These are phyloP conservation scores for Aspergillus versicolor DNA, from an alignment of 2,329 filamentous ascomycete species.

Conservation along the genomic window DNA sequence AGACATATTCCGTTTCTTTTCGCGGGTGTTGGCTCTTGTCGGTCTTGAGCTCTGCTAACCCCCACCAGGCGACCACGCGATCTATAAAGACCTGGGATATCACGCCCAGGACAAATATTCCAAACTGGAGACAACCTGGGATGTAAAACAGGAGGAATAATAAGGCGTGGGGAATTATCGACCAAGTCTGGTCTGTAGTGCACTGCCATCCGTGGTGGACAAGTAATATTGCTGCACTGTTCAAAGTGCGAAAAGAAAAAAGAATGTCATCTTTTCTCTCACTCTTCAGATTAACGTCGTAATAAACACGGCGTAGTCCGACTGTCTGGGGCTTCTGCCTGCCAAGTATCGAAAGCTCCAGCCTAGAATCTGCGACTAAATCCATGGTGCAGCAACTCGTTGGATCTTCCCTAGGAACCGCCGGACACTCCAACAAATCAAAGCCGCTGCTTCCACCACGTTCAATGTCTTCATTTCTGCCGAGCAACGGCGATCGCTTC, in stretches of 20 bases:
- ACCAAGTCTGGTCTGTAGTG: background rate
- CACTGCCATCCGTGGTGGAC: background rate
- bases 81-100: conserved; percentile 60
- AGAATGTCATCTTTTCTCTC: background rate
- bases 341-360: background rate
- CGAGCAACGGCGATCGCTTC: background rate
- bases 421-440: conserved; percentile 10
- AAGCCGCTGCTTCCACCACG: conserved; percentile 7
- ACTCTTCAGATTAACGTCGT: background rate
- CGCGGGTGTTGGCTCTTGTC: background rate
- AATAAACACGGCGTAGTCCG: background rate
- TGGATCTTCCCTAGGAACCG: conserved; percentile 5
- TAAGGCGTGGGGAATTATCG: background rate
- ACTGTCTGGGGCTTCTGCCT: background rate
- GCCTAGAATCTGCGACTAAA: conserved; percentile 1
- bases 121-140: conserved; percentile 63
- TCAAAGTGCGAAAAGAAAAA: background rate
- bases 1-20: conserved; percentile 3
- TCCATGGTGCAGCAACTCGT: conserved; percentile 3
- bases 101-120: conserved; percentile 66
- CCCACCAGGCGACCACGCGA: conserved; percentile 54
- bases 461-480: conserved; percentile 9
- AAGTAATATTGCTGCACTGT: background rate
- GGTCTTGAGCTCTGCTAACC: background rate
- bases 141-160: conserved; percentile 13